Evolutionary conservation across 768 basidiomycete genomes (phyloP), one percentile per base, ranked within the genome.

Genomic region (Lepiota brunneoincarnata): DNA sequence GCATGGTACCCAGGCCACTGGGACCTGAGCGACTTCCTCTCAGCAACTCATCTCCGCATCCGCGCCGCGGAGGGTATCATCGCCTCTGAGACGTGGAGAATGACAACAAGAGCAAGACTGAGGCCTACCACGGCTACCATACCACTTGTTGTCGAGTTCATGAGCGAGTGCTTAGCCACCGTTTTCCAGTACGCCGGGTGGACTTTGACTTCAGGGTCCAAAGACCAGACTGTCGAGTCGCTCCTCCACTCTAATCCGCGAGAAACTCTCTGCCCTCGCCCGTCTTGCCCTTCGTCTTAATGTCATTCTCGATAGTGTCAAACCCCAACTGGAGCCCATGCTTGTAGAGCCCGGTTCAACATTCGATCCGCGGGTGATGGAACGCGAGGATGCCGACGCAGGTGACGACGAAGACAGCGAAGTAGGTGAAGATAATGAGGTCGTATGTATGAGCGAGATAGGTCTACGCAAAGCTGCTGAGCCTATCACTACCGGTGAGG

Each of bases 1-100:
- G 70, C 75, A 28, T 75, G 74, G 75, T 75, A 71, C 52, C 72
- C 72, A 11, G 65, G 67, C 49, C 70, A 75, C 50, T 75, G 72
- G 74, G 73, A 74, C 17, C 73, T 74, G 38, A 67, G 66, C 20
- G 69, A 69, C 28, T 72, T 76, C 59, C 60, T 75, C 53, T 66
- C 66, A 3, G 67, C 68, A 1, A 55, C 75, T 43, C 71, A 71
- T 54, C 64, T 68, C 23, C 68, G 71, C 18, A 72, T 76, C 26
- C 62, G 66, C 37, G 72, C 70, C 28, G 64, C 41, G 38, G 24
- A 41, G 15, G 47, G 40, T 18, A 41, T 50, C 18, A 23, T 39
- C 44, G 14, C 17, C 5, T 21, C 67, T 15, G 52, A 58, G 10
- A 56, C 57, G 36, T 71, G 69, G 69, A 62, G 64, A 18, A 46